These are phyloP conservation scores for Aspergillus carlsbadensis DNA, from an alignment of 495 filamentous ascomycete species.

Conservation along the genomic window DNA sequence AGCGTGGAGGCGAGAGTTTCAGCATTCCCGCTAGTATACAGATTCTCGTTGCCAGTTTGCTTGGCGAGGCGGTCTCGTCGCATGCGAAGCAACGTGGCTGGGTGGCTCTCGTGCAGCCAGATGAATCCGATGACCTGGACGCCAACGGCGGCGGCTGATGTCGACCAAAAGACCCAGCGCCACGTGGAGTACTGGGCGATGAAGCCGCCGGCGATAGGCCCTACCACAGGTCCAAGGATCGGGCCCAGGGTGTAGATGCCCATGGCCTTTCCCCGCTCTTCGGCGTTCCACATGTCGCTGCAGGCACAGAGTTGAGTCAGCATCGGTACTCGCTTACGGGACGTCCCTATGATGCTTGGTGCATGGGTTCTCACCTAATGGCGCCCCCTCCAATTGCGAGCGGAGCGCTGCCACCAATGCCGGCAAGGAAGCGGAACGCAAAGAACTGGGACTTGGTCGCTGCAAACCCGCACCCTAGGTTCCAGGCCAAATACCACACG, in stretches of 20 bases:
- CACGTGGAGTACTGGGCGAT: constrained; percentile 67
- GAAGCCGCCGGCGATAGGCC: constrained; percentile 63
- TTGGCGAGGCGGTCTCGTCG: constrained; percentile 58
- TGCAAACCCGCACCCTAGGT: constrained; percentile 53
- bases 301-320: too few relatives aligned
- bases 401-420: constrained; percentile 56
- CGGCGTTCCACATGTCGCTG: constrained; percentile 67
- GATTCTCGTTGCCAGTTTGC: constrained; percentile 58
- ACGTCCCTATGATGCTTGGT: too few relatives aligned
- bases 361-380: background rate
- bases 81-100: constrained; percentile 56
- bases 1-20: constrained; percentile 43
- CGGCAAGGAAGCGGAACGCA: constrained; percentile 56
- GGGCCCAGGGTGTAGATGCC: constrained; percentile 64
- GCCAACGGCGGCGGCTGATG: constrained; percentile 58
- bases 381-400: constrained; percentile 38
- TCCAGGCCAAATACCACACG: constrained; percentile 62
- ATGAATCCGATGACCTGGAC: constrained; percentile 65
- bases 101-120: constrained; percentile 70
- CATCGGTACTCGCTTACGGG: too few relatives aligned
- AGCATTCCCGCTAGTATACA: constrained; percentile 64
- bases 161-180: constrained; percentile 69
- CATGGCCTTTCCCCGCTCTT: constrained; percentile 64
- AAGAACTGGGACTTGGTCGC: constrained; percentile 51
- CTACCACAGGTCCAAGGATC: constrained; percentile 64